A percentile compares a stretch with the other conserved stretches of the same genome.
Evolutionary conservation across 2,329 filamentous ascomycete genomes (phyloP).

Genomic region (Penicillium sp.): DNA sequence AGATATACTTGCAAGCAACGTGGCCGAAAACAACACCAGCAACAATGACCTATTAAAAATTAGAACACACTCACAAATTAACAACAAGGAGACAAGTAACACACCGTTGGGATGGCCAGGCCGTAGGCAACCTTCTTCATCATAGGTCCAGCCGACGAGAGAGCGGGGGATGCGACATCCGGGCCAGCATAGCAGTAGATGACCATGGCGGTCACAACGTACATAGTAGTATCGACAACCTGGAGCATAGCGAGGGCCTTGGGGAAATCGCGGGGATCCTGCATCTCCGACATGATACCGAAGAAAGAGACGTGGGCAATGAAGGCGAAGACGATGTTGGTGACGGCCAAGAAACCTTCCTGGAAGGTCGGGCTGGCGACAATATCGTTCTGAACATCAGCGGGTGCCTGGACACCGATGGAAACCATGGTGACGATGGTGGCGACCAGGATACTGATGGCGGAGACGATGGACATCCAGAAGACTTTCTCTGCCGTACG

Average conservation of each 20-base stretch:
- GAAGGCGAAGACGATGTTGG: conserved; percentile 70
- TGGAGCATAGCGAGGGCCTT: conserved; percentile 63
- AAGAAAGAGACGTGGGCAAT: conserved; percentile 65
- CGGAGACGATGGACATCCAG: conserved; percentile 61
- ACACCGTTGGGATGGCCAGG: conserved; percentile 61
- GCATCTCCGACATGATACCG: conserved; percentile 63
- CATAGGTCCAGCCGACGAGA: conserved; percentile 58
- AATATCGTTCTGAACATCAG: conserved; percentile 36
- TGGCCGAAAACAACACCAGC: conserved; percentile 68
- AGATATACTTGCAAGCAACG: conserved; percentile 65
- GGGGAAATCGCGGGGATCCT: conserved; percentile 57
- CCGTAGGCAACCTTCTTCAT: conserved; percentile 65
- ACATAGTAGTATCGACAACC: conserved; percentile 58
- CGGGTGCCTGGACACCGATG: conserved; percentile 54
- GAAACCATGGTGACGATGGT: conserved; percentile 65
- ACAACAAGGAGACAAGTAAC: neutral
- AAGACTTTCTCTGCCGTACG: conserved; percentile 62
- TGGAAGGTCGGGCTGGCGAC: conserved; percentile 50
- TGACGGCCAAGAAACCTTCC: conserved; percentile 46
- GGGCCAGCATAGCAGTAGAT: conserved; percentile 66
- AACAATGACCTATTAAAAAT: conserved; percentile 46
- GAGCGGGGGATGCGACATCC: conserved; percentile 61
- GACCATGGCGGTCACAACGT: conserved; percentile 63
- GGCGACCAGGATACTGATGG: conserved; percentile 61
- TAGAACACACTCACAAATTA: neutral